Base-by-base conservation (phyloP, 768 basidiomycete species). In the Lentinus brumalis region DNA sequence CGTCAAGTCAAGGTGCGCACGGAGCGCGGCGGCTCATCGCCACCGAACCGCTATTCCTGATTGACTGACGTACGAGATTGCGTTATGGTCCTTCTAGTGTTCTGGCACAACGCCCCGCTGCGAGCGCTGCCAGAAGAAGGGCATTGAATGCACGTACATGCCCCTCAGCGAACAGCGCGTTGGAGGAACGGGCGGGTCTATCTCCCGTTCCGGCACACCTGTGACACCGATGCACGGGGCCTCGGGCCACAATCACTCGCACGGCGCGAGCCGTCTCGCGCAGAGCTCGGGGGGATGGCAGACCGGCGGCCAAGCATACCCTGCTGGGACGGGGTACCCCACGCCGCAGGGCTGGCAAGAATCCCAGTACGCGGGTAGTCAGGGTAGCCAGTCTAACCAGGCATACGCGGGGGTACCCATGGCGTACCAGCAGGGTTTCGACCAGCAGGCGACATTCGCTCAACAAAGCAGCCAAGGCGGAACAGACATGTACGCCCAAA, bases 1-100 rank as follows among this genome's bases (percentile, higher is more conserved):
- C 78, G 81, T 16, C 86, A 87, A 70, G 78, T 86, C 60, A 85
- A 81, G 76, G 85, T 83, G 64, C 40, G 68, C 29, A 44, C 41
- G 26, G 35, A 35, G 35, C 35, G 35, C 35, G 35, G 35, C 38
- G 53, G 40, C 54, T 30, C 50, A 39, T 49, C 47, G 50, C 35
- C 53, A 39, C 53, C 47, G 16, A 51, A 53, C 57, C 26, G 45
- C 49, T 35, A 26, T 29, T n/a, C 11, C 16, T 56, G 52, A 46
- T 57, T n/a, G 15, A 6, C 50, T 16, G 39, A 18, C 21, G n/a
- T 46, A 6, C 26, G 21, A 29, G 12, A 49, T 12, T 18, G 45
- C 8, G 16, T 50, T 41, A 18, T 26, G 7, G 15, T 6, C 21
- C n/a, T 5, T 29, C 10, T 40, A 73, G 71, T 73, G 71, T 50